Evolutionary conservation across 1,139 yeast species (phyloP), one percentile per base, ranked within the genome.

Genomic region (Geotrichum bryndzae): DNA sequence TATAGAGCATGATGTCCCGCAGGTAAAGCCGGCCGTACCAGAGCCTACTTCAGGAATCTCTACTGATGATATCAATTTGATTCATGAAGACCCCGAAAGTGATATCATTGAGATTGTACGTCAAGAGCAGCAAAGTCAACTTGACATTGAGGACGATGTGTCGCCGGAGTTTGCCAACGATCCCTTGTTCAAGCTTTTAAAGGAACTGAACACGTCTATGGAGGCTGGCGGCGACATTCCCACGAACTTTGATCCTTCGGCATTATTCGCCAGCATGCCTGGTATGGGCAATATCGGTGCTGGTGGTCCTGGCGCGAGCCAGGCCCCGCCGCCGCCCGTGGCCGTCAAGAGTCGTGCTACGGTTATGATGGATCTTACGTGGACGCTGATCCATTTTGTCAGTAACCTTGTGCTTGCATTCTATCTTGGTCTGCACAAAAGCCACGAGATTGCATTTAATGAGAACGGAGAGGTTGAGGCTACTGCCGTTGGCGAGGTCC

Each of bases 91-190:
- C 33, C 59, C 59, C n/a, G 61, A 59, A 33, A 55, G 59, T 29
- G 61, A 59, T 31, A 59, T 59, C 29, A 31, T 27, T 38, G 61
- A 59, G 45, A 46, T 59, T 46, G 59, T 59, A 18, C 51, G 61
- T 13, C 31, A 51, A 4, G 58, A 55, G 27, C 57, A 35, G 23
- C 18, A 45, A n/a, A 25, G 25, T 6, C 23, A 41, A 6, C 53
- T 55, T 27, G 54, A 59, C 22, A n/a, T 56, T 29, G 61, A 55
- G 41, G 61, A 59, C 41, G 61, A 59, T 52, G 61, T 59, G 8
- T 59, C 61, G 2, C 59, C 61, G 8, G 61, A 59, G 51, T 59
- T 59, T 52, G 61, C 61, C 3, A 59, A 62, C 38, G 64, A 62
- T 51, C 64, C 64, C 6, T 27, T 62, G 31, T 57, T 59, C 51